Evolutionary conservation across 352 stramenopile species (phyloP), one percentile per base, ranked within the genome.

Genomic region (Aphanomyces astaci): DNA sequence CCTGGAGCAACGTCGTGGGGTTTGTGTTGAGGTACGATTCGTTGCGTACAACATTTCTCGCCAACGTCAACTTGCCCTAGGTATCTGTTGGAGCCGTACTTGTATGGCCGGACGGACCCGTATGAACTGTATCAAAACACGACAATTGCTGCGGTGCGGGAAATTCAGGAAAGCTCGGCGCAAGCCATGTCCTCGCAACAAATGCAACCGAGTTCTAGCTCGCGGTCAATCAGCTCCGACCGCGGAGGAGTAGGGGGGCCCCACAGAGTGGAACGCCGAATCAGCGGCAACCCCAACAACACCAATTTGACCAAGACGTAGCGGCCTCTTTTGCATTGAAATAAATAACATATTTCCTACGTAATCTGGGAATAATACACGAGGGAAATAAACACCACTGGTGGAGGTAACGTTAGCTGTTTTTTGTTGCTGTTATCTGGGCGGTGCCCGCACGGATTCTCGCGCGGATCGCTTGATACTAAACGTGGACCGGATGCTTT

Each of bases 81-180:
- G 24, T 68, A 59, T 31, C 27, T 68, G 19, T 22, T 68, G 15
- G 62, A 68, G 32, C 48, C 62, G 7, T 68, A 52, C n/a, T 31
- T 68, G 17, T 68, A 28, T n/a, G 30, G 13, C 17, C 43, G 62
- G 10, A 68, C 62, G 2, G 62, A 68, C 22, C 62, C 62, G 11
- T 68, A 68, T 24, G 62, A 68, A 28, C 32, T 43, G 4, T 68
- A 68, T 27, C 62, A 68, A 68, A 68, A 62, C 48, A 68, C 62
- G n/a, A 60, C 62, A 4, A 68, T 68, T 22, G 62, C 62, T 27
- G 62, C 62, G 10, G 51, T 68, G 19, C 62, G 62, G 11, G 62
- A 68, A 22, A 68, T 68, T 45, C 56, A 43, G n/a, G 62, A 57
- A 28, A 59, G 39, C n/a, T 60, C 62, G 39, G 62, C 62, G 2